Conservation (phyloP, 176 grass and related monocot species). For the Metroxylon sagu region DNA sequence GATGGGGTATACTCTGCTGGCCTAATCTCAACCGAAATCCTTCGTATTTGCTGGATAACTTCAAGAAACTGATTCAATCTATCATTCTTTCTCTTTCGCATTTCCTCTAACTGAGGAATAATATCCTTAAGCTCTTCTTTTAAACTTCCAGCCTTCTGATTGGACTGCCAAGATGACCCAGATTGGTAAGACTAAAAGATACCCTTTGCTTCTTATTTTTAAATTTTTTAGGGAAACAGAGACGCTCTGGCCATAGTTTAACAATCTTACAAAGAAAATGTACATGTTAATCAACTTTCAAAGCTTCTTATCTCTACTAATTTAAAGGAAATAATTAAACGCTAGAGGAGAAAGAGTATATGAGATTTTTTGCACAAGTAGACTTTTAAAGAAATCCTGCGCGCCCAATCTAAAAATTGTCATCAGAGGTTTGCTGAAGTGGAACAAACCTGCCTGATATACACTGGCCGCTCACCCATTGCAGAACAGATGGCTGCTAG, state of each 20-base stretch:
- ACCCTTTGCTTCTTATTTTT: no score
- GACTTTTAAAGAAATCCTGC: no score
- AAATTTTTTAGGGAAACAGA: no score
- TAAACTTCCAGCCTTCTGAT: conserved; percentile 48
- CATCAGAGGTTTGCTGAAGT: neutral
- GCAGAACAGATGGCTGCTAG: conserved; percentile 51
- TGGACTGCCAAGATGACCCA: conserved; percentile 29
- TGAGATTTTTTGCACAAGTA: no score
- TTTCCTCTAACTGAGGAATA: conserved; percentile 63
- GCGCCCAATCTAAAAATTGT: no score
- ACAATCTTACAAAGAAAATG: no score
- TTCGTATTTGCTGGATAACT: conserved; percentile 69
- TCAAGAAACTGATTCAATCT: conserved; percentile 71
- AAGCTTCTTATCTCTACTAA: no score
- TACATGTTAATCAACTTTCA: no score
- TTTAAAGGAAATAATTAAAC: no score
- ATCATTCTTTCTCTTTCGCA: conserved; percentile 62
- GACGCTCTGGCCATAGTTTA: no score
- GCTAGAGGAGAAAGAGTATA: no score
- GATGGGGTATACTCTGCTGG: conserved; percentile 29
- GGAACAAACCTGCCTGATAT: conserved; percentile 38
- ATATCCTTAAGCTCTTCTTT: conserved; percentile 57
- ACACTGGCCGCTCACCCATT: conserved; percentile 42
- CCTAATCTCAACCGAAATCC: conserved; percentile 57
- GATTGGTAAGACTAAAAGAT: no score